Conservation (phyloP, 176 grass and related monocot genomes). For the Paspalum vaginatum region DNA sequence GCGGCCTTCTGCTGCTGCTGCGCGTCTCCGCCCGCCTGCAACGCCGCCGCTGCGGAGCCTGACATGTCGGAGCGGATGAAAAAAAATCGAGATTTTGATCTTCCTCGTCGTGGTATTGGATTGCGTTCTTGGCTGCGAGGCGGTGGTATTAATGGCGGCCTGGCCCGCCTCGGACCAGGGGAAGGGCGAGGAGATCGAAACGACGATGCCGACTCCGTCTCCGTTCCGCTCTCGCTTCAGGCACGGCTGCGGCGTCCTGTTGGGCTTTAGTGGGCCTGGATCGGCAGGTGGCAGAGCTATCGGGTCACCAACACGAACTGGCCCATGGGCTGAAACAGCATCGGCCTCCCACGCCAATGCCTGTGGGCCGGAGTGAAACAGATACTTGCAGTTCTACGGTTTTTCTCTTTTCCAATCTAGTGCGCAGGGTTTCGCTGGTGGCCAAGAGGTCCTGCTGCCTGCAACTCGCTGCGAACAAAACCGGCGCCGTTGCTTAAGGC, state of each 20-base stretch:
- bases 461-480: too few species aligned
- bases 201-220: background rate
- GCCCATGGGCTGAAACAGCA: background rate
- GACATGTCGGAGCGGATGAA: background rate
- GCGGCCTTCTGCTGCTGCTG: conserved; percentile 28
- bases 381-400: too few species aligned
- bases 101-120: background rate
- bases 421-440: too few species aligned
- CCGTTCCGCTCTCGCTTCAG: background rate
- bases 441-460: too few species aligned
- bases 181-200: background rate
- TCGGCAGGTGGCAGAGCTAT: background rate
- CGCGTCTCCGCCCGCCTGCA: conserved; percentile 1
- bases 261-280: background rate
- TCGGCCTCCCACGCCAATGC: too few species aligned
- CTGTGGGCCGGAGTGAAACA: too few species aligned
- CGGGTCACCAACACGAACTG: background rate
- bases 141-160: conserved; percentile 23
- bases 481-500: too few species aligned
- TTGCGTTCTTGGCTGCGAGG: conserved; percentile 11
- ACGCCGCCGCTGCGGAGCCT: conserved; percentile 2
- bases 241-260: background rate
- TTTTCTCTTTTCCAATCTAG: too few species aligned
- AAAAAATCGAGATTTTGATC: background rate
- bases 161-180: conserved; percentile 15